Evolutionary conservation across 768 basidiomycete genomes (phyloP), one percentile per base, ranked within the genome.

Genomic region (Lactarius sanguifluus): DNA sequence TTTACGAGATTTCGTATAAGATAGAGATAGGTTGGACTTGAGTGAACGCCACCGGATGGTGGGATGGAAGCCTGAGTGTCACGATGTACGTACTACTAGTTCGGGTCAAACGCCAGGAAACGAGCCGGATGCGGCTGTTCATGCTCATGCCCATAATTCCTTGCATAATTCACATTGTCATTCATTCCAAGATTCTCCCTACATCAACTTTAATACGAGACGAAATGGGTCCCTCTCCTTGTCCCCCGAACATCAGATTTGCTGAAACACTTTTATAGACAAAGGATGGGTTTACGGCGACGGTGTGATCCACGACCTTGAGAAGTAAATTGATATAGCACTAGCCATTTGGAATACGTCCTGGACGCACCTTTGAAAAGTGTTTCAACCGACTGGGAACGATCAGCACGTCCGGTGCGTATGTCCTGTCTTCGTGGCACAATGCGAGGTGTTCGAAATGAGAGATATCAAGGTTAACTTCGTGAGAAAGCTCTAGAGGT

Each of bases 401-500:
- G 56, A 99, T 85, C 52, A 98, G 79, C 5, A 98, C 84, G 73
- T 96, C 91, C 1, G 94, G 96, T 0, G 86, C 86, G 59, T 77
- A 79, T 34, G 82, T 73, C 9, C 64, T 71, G 4, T 66, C 73
- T 18, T 75, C 76, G 15, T 75, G 69, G 25, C 61, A 68, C 4
- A 81, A 62, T 36, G 68, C 78, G 57, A 88, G 76, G 28, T 81
- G 76, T 6, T 82, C 78, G 40, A 83, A 83, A 77, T 98, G 96
- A 23, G 90, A 87, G 18, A 97, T 82, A 73, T 97, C 95, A 47
- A 99, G 82, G 73, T 97, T 96, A 64, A 98, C 86, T 73, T 96
- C 94, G 43, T 84, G 81, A 1, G 88, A 80, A 20, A 90, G 76
- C 7, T 91, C 90, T 15, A 81, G 74, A 0, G 97, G 94, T 1